Evolutionary conservation across 352 stramenopile genomes (phyloP).

Genomic region (Phytophthora megakarya): DNA sequence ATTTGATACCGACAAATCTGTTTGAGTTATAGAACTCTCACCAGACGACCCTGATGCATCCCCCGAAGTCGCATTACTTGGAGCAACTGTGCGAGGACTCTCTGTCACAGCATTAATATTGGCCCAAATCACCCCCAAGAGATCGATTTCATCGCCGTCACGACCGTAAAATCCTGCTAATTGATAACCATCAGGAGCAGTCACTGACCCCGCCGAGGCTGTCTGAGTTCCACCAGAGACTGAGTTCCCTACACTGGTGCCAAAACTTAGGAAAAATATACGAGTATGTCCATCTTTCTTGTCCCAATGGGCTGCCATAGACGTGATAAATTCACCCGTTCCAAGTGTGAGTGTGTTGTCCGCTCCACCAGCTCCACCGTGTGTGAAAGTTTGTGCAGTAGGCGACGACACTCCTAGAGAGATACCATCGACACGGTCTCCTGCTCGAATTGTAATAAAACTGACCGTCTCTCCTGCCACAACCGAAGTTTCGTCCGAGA

Average conservation of each 20-base stretch:
- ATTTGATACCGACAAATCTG: constrained; percentile 1
- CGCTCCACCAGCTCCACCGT: constrained; percentile 2
- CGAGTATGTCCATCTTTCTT: constrained; percentile 12
- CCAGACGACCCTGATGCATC: constrained; percentile 11
- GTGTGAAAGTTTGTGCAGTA: constrained; percentile 4
- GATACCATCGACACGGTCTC: constrained; percentile 8
- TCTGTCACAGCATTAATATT: background rate
- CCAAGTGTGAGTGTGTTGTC: constrained; percentile 10
- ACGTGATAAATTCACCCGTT: constrained; percentile 4
- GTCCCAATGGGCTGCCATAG: constrained; percentile 7
- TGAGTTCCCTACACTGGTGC: constrained; percentile 1
- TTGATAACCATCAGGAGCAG: constrained; percentile 3
- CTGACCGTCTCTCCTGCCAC: constrained; percentile 3
- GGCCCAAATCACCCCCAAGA: constrained; percentile 1
- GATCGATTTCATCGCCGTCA: constrained; percentile 7
- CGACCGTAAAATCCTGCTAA: constrained; percentile 2
- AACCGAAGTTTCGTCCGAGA: constrained; percentile 13
- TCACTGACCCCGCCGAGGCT: constrained; percentile 1
- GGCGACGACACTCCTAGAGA: constrained; percentile 3
- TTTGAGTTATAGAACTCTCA: constrained; percentile 4
- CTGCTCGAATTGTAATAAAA: constrained; percentile 9
- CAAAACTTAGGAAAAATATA: constrained; percentile 8
- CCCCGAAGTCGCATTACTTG: background rate
- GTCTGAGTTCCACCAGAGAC: constrained; percentile 8
- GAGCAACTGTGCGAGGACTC: background rate